Base-by-base conservation (phyloP, 2,329 filamentous ascomycete species). In the Blastomyces parvus region DNA sequence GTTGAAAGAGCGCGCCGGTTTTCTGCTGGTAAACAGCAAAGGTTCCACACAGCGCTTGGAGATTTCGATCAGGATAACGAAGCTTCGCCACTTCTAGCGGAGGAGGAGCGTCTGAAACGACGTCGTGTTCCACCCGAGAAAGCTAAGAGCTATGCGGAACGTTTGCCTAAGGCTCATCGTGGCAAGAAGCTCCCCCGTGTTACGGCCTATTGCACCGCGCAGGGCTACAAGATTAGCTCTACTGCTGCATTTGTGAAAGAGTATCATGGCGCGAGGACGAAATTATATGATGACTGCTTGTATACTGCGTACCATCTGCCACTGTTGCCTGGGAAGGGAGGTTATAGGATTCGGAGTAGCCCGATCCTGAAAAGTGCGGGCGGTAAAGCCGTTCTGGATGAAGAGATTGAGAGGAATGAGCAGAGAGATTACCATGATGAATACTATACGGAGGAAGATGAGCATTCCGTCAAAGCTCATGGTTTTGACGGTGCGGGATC, bases 251-350 rank as follows among this genome's bases (percentile, higher is more conserved):
- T 99, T 73, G 81, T 97, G 65, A 88, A 89, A 69, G 89, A 90
- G 67, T 88, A 88, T 70, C 94, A 99, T 77, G 87, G 89, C 40
- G 93, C 92, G 0, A 88, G 91, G 77, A 96, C 93, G 17, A 99
- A 99, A 77, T 82, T 97, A 5, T 99, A 99, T 76, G 94, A 99
- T 74, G 94, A 99, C 75, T 99, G 94, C 72, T 80, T 99, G 30
- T 99, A 99, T 73, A 90, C 88, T 33, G 93, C 96, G 58, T 99
- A 99, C 75, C 92, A 97, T 73, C 79, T 97, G 38, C 94, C 94
- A 5, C 79, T 99, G 19, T 81, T 97, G 62, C 88, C 90, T 2
- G 94, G 93, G 0, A 85, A 82, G 57, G 91, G 96, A 59, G 93
- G 94, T 0, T 97, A 92, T 74, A 83, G 94, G 33, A 81, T 99